A percentile compares a stretch with the other conserved stretches of the same genome.
These are phyloP conservation scores for Carpinus viminea DNA, from an alignment of 306 rosid species.

Conservation along the genomic window DNA sequence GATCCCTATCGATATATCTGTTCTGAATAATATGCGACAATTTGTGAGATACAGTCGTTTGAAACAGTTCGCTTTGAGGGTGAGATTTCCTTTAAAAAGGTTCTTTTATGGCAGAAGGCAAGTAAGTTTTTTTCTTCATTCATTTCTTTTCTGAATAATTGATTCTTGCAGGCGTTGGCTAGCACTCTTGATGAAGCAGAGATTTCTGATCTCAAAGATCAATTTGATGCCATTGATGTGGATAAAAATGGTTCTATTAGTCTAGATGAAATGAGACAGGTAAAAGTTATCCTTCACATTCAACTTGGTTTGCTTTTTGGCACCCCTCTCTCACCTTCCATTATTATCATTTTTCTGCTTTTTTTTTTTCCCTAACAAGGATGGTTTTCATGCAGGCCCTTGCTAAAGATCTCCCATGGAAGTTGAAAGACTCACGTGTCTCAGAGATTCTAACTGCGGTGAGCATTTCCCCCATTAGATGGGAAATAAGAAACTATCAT, in stretches of 20 bases:
- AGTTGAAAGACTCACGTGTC: slow-evolving; percentile 88
- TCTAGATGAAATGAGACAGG: slow-evolving; percentile 99
- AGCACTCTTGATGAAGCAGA: slow-evolving; percentile 90
- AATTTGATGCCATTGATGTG: slow-evolving; percentile 95
- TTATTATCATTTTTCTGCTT: slow-evolving; percentile 16
- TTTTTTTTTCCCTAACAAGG: slow-evolving; percentile 29
- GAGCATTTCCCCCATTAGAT: slow-evolving; percentile 30
- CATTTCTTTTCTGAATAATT: slow-evolving; percentile 18
- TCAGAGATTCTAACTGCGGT: slow-evolving; percentile 93
- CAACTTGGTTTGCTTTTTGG: neutral
- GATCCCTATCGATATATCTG: slow-evolving; percentile 95
- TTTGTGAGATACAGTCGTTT: slow-evolving; percentile 90
- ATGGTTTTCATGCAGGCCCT: slow-evolving; percentile 73
- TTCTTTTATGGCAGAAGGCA: slow-evolving; percentile 21
- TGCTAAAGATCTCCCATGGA: slow-evolving; percentile 98
- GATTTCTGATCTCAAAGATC: slow-evolving; percentile 87
- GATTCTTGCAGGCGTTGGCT: slow-evolving; percentile 82
- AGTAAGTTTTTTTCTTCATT: slow-evolving; percentile 18
- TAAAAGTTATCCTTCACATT: slow-evolving; percentile 25
- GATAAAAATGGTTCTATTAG: slow-evolving; percentile 96
- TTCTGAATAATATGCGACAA: slow-evolving; percentile 86
- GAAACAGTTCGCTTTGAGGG: slow-evolving; percentile 98
- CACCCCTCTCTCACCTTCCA: neutral
- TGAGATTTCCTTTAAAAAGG: slow-evolving; percentile 27
- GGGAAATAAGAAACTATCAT: neutral